Evolutionary conservation across 2,329 filamentous ascomycete genomes (phyloP), one percentile per base, ranked within the genome.

Genomic region (Fusarium sp.): DNA sequence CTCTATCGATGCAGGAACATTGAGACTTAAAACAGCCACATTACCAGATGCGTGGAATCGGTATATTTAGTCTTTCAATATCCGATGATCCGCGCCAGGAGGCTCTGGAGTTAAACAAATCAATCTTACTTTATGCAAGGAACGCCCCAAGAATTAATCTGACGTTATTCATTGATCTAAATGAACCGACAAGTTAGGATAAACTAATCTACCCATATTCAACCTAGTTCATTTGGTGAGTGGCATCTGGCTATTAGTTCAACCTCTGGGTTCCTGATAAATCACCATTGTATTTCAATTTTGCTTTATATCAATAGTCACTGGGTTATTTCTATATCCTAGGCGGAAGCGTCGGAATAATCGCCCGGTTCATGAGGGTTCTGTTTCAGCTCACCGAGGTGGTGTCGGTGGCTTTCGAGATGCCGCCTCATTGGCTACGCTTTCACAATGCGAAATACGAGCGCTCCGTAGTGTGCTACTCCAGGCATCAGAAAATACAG

Each of bases 401-500:
- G 18, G 16, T 37, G 38, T 67, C 21, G 13, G 66, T 58, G 66
- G 66, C 55, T 69, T 3, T 10, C 4, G 10, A 13, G 9, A n/a
- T n/a, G 31, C 8, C 13, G 16, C 37, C 38, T 48, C 4, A 69
- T 69, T 69, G 66, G 66, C 20, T 49, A 11, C 9, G 3, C 24
- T 8, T 13, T 43, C n/a, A 1, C 8, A 63, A 69, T 23, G 38
- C 66, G 66, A 69, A 58, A 69, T 69, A 69, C 66, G 66, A 67
- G 48, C 18, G 23, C 20, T 31, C 13, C 21, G 10, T 29, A 24
- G 35, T 39, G 66, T 38, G 16, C 9, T 18, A 48, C 23, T n/a
- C n/a, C 16, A 69, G 56, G 66, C 66, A 69, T 24, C 50, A 13
- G n/a, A 15, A 8, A 47, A 33, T 57, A 4, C 21, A 21, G 2